Evolutionary conservation across 106 monocot genomes (phyloP).

Genomic region (Hemerocallis citrina): DNA sequence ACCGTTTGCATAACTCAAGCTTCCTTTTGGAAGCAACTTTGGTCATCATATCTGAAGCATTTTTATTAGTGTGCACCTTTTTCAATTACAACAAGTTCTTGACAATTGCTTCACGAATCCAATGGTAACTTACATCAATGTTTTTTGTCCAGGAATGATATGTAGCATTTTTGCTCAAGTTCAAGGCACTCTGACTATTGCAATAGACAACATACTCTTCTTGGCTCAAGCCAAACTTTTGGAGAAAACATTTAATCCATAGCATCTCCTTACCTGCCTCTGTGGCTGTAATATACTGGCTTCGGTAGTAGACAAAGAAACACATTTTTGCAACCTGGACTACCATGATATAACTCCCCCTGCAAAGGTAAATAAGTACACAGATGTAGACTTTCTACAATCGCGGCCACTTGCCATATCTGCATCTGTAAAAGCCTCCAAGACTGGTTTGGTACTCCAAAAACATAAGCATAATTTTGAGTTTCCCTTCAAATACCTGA

Average conservation of each 20-base stretch:
- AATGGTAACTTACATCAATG: neutral
- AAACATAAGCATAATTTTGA: neutral
- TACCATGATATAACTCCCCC: neutral
- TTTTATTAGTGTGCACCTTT: neutral
- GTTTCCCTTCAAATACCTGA: neutral
- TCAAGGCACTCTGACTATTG: neutral
- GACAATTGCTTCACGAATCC: neutral
- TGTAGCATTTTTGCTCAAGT: neutral
- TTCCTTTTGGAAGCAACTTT: neutral
- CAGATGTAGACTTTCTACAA: neutral
- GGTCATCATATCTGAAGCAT: neutral
- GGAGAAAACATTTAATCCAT: too few relatives aligned
- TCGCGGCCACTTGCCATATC: neutral
- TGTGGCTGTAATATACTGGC: neutral
- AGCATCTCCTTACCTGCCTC: too few relatives aligned
- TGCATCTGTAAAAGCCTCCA: neutral
- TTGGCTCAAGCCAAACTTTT: neutral
- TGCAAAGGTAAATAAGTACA: neutral
- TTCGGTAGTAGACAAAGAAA: too few relatives aligned
- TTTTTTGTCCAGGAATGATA: neutral
- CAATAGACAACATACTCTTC: neutral
- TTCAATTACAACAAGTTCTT: neutral
- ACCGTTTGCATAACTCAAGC: neutral
- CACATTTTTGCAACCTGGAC: neutral
- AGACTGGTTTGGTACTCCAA: neutral